phyloP scores from a whole-genome alignment of 108 stramenopile genomes.

The Discostella stelligeroides region DNA sequence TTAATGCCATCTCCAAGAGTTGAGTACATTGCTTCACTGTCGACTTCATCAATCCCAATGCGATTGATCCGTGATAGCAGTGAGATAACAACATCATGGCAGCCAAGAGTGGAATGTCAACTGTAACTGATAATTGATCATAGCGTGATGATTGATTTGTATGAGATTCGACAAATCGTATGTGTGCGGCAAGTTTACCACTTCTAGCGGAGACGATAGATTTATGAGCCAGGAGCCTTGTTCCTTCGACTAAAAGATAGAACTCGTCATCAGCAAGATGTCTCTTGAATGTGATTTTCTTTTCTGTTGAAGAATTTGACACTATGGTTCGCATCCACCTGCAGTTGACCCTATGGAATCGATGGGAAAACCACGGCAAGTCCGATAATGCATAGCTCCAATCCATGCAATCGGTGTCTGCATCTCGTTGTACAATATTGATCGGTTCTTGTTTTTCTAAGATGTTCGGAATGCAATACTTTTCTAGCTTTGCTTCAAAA shows the following conservation, averaged over 20 bases:
- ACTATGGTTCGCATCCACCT: conserved; percentile 8
- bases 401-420: conserved; percentile 11
- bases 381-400: conserved; percentile 34
- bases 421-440: conserved; percentile 10
- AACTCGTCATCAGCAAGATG: conserved; percentile 36
- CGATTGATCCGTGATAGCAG: conserved; percentile 75
- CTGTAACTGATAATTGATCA: conserved; percentile 16
- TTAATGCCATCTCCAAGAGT: conserved; percentile 63
- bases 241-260: conserved; percentile 48
- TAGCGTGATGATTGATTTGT: conserved; percentile 20
- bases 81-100: conserved; percentile 61
- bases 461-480: conserved; percentile 16
- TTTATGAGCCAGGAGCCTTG: conserved; percentile 54
- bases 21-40: conserved; percentile 38
- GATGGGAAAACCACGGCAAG: conserved; percentile 20
- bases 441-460: neutral
- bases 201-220: conserved; percentile 62
- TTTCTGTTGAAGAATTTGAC: conserved; percentile 8
- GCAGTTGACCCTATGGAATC: conserved; percentile 23
- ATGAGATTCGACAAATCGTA: conserved; percentile 64
- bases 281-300: neutral
- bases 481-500: conserved; percentile 17
- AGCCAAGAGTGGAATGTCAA: conserved; percentile 48
- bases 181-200: conserved; percentile 74
- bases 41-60: conserved; percentile 42